These are phyloP conservation scores for Hirschfeldia incana DNA, from an alignment of 345 rosid genomes.

Conservation along the genomic window DNA sequence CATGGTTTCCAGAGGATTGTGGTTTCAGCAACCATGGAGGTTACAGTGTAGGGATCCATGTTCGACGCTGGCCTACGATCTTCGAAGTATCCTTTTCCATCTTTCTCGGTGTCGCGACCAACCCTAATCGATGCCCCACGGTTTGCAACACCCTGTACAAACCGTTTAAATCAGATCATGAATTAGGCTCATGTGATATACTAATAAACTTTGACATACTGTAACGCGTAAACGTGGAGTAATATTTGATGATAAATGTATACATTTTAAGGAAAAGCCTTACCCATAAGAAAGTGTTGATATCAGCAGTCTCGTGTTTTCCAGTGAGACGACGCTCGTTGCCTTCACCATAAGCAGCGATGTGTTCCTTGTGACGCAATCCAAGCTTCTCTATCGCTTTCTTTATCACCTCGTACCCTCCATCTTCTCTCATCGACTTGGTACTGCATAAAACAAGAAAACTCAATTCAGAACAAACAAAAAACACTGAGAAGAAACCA, in stretches of 20 bases:
- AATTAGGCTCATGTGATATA: background rate
- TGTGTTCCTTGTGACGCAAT: slow-evolving; percentile 72
- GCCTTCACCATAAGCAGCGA: slow-evolving; percentile 77
- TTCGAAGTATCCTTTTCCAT: slow-evolving; percentile 78
- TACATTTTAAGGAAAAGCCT: background rate
- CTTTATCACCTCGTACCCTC: slow-evolving; percentile 61
- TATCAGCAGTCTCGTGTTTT: slow-evolving; percentile 79
- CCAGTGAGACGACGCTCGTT: slow-evolving; percentile 82
- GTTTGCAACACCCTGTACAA: slow-evolving; percentile 51
- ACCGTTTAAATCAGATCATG: background rate
- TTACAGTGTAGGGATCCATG: slow-evolving; percentile 89
- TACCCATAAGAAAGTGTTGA: slow-evolving; percentile 77
- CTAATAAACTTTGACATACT: background rate
- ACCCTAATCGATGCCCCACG: slow-evolving; percentile 84
- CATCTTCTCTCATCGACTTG: slow-evolving; percentile 78
- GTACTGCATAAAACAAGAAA: slow-evolving; percentile 45
- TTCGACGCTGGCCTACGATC: slow-evolving; percentile 90
- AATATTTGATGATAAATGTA: background rate
- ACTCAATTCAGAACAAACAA: background rate
- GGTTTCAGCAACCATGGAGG: slow-evolving; percentile 83
- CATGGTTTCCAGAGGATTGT: slow-evolving; percentile 68
- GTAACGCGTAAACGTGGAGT: background rate
- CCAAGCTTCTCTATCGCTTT: slow-evolving; percentile 78
- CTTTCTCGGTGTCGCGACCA: slow-evolving; percentile 77
- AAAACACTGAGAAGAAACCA: background rate